Conservation (phyloP, 1,284 basidiomycete genomes). For the Melampsora americana region DNA sequence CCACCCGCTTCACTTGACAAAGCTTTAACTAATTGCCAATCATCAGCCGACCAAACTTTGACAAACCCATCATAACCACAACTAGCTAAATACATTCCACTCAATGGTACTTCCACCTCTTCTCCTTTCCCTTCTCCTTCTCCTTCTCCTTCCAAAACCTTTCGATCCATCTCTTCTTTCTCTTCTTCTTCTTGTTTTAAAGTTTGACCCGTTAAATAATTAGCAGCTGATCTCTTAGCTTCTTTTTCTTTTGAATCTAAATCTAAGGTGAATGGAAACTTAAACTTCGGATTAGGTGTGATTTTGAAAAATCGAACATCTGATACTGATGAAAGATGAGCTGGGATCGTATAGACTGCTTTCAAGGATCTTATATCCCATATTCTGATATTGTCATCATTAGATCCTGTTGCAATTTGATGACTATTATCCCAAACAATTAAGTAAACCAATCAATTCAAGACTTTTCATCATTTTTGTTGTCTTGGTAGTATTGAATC, state of each 20-base stretch:
- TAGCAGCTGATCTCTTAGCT: conserved; percentile 40
- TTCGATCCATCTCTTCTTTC: conserved; percentile 52
- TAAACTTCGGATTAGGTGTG: conserved; percentile 50
- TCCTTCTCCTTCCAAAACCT: conserved; percentile 45
- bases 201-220: conserved; percentile 34
- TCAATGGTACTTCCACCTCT: conserved; percentile 52
- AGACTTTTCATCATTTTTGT: not conserved
- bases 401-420: conserved; percentile 92
- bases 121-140: conserved; percentile 19
- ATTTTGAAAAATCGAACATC: conserved; percentile 87
- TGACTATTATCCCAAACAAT: conserved; percentile 61
- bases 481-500: not conserved
- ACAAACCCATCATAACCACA: conserved; percentile 93
- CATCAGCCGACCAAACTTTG: conserved; percentile 95
- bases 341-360: conserved; percentile 92
- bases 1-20: conserved; percentile 82
- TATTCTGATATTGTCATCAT: conserved; percentile 94
- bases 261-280: conserved; percentile 54
- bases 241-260: conserved; percentile 45
- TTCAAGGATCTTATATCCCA: conserved; percentile 95
- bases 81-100: conserved; percentile 87
- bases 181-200: conserved; percentile 40
- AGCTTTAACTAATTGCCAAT: conserved; percentile 87
- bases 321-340: conserved; percentile 88
- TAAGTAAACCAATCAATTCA: conserved; percentile 11